Evolutionary conservation across 2,329 filamentous ascomycete species (phyloP).

Genomic region (Fusarium coffeatum): DNA sequence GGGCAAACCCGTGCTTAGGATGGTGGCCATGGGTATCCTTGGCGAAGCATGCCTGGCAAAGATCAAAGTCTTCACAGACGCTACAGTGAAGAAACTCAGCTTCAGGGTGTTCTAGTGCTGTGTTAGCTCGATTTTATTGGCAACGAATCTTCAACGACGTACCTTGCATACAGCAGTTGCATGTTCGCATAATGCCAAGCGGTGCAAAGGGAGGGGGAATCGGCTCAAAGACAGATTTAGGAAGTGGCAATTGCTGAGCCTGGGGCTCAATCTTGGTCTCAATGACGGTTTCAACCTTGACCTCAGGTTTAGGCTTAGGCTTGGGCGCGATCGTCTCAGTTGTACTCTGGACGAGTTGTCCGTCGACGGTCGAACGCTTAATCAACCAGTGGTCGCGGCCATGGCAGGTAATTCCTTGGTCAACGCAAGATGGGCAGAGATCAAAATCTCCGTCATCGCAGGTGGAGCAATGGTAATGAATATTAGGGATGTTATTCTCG

Average conservation of each 20-base stretch:
- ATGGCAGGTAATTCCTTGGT: constrained; percentile 79
- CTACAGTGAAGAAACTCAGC: constrained; percentile 86
- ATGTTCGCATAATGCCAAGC: constrained; percentile 67
- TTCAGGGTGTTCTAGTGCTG: constrained; percentile 72
- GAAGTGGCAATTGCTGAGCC: constrained; percentile 29
- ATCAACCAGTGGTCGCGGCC: constrained; percentile 91
- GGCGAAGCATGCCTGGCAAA: constrained; percentile 85
- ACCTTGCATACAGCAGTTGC: constrained; percentile 71
- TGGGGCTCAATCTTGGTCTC: constrained; percentile 40
- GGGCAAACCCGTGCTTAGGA: constrained; percentile 82
- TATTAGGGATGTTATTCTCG: constrained; percentile 78
- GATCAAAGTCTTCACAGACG: constrained; percentile 88
- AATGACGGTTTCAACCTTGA: constrained; percentile 40
- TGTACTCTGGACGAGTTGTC: constrained; percentile 83
- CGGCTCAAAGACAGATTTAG: constrained; percentile 39
- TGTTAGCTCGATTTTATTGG: constrained; percentile 19
- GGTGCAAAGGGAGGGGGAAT: constrained; percentile 35
- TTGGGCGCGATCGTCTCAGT: constrained; percentile 84
- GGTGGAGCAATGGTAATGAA: constrained; percentile 93
- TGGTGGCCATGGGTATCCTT: constrained; percentile 88
- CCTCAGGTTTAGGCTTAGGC: constrained; percentile 44
- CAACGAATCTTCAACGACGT: constrained; percentile 6
- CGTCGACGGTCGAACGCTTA: constrained; percentile 84
- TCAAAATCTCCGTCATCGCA: constrained; percentile 97
- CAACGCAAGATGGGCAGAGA: constrained; percentile 84